Evolutionary conservation across 2,329 filamentous ascomycete species (phyloP).

Genomic region (Fusarium nanum): DNA sequence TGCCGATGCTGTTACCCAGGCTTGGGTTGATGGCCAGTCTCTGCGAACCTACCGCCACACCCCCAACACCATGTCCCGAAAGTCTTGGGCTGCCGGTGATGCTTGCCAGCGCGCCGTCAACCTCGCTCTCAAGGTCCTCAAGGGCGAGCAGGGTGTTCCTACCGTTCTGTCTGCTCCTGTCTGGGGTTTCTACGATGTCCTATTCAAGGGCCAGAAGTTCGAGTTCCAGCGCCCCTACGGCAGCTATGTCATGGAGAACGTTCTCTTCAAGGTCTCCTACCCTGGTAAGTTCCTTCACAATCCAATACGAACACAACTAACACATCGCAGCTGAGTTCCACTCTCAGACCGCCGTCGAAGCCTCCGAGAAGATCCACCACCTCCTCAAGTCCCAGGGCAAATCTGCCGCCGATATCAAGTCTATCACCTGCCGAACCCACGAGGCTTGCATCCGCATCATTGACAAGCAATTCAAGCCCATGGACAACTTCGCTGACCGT

Average conservation of each 20-base stretch:
- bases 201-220: constrained; percentile 96
- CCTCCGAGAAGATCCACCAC: constrained; percentile 87
- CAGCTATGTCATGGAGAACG: constrained; percentile 99
- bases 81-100: constrained; percentile 98
- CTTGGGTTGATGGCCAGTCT: constrained; percentile 96
- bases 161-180: constrained; percentile 91
- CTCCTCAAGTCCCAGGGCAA: constrained; percentile 88
- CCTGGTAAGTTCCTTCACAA: constrained; percentile 70
- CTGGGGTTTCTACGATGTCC: constrained; percentile 99
- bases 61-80: constrained; percentile 99
- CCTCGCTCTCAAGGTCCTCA: constrained; percentile 88
- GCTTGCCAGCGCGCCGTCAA: constrained; percentile 96
- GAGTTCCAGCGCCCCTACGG: constrained; percentile 96
- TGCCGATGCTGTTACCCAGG: constrained; percentile 94
- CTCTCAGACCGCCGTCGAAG: constrained; percentile 97
- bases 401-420: constrained; percentile 92
- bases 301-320: constrained; percentile 19
- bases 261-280: constrained; percentile 99
- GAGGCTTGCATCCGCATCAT: constrained; percentile 99
- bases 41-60: constrained; percentile 97
- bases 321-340: constrained; percentile 83
- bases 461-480: constrained; percentile 99
- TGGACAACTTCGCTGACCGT: constrained; percentile 99
- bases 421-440: constrained; percentile 93
- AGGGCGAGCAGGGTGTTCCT: constrained; percentile 89